Conservation (phyloP, 2,329 filamentous ascomycete genomes). For the Alternaria sp. region DNA sequence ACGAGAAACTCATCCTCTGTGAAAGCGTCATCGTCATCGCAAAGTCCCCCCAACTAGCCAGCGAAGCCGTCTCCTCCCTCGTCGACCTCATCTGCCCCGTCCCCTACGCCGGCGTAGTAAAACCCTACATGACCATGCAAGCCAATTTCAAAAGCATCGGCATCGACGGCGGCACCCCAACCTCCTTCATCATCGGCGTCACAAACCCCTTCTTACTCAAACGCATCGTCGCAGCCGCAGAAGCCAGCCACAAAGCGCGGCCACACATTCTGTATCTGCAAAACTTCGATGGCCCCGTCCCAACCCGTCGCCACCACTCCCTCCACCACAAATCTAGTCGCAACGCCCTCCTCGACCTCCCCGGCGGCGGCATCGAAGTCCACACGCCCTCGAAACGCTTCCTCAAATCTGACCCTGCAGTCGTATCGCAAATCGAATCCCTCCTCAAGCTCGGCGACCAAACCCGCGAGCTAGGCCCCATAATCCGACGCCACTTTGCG, state of each 20-base stretch:
- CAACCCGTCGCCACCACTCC: constrained; percentile 45
- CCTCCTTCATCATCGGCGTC: constrained; percentile 49
- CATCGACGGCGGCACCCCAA: constrained; percentile 47
- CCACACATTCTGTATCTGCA: constrained; percentile 50
- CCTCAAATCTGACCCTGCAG: constrained; percentile 45
- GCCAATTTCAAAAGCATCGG: constrained; percentile 50
- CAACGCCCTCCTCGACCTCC: constrained; percentile 47
- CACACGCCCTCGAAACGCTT: constrained; percentile 46
- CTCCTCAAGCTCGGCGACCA: constrained; percentile 40
- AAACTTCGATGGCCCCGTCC: constrained; percentile 44
- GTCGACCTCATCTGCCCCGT: constrained; percentile 50
- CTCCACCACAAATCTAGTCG: constrained; percentile 45
- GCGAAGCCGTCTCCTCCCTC: constrained; percentile 49
- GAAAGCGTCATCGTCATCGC: constrained; percentile 50
- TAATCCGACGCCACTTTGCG: constrained; percentile 51
- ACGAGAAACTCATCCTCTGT: constrained; percentile 50
- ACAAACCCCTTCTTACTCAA: constrained; percentile 52
- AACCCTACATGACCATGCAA: constrained; percentile 54
- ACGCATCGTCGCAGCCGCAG: constrained; percentile 44
- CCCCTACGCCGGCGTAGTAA: constrained; percentile 49
- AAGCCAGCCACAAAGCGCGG: constrained; percentile 39
- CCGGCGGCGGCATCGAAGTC: constrained; percentile 48
- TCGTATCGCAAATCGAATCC: constrained; percentile 44
- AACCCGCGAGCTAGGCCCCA: constrained; percentile 42
- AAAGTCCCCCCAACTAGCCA: constrained; percentile 51